phyloP scores from a whole-genome alignment of 1,284 basidiomycete species.

The Sporisorium exsertum region DNA sequence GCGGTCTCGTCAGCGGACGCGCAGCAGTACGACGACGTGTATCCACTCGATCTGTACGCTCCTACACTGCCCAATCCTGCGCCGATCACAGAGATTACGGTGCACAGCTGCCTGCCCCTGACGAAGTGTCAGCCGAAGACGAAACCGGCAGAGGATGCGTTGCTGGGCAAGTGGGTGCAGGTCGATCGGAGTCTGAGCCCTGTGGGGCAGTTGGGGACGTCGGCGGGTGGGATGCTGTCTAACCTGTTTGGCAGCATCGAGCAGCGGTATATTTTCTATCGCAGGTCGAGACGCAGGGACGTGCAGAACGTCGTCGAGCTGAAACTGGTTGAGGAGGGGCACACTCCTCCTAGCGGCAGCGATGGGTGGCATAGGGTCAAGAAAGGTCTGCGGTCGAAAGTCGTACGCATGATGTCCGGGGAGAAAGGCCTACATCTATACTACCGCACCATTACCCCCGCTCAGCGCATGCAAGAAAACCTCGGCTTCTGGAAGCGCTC shows the following conservation, averaged over 20 bases:
- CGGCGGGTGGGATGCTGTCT: constrained; percentile 18
- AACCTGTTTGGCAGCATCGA: constrained; percentile 49
- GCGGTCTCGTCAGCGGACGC: neutral
- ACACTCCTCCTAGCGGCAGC: constrained; percentile 23
- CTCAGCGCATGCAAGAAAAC: constrained; percentile 10
- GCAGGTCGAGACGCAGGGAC: constrained; percentile 39
- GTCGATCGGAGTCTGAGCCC: constrained; percentile 81
- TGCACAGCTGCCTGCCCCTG: constrained; percentile 78
- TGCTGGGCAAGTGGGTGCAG: constrained; percentile 87
- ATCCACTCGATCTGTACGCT: constrained; percentile 58
- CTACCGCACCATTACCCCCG: constrained; percentile 33
- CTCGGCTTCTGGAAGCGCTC: constrained; percentile 19
- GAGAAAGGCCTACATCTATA: constrained; percentile 50
- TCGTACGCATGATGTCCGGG: constrained; percentile 28
- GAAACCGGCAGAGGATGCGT: constrained; percentile 79
- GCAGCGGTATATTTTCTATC: constrained; percentile 61
- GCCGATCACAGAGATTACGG: constrained; percentile 78
- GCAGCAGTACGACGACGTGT: constrained; percentile 37
- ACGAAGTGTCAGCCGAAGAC: constrained; percentile 78
- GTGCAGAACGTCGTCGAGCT: constrained; percentile 58
- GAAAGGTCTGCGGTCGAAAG: constrained; percentile 40
- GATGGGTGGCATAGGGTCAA: constrained; percentile 58
- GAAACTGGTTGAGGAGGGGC: constrained; percentile 40
- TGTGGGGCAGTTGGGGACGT: constrained; percentile 69
- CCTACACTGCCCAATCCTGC: constrained; percentile 58